These are phyloP conservation scores for Flaveria linearis DNA, from an alignment of 129 eudicot species.

Conservation along the genomic window DNA sequence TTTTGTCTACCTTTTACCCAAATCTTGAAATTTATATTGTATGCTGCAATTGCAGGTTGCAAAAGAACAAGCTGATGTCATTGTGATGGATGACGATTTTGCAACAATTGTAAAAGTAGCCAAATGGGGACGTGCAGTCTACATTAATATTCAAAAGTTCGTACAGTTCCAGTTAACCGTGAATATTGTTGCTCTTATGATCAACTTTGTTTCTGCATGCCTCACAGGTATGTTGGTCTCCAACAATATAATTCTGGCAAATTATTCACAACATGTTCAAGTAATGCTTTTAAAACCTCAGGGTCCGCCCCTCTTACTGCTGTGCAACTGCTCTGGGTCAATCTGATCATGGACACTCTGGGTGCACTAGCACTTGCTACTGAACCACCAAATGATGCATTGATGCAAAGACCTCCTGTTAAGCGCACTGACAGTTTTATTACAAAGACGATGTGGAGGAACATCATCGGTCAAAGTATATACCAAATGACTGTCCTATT, in stretches of 20 bases:
- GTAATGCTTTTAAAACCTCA: conserved; percentile 27
- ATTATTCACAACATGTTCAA: background rate
- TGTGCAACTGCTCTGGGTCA: conserved; percentile 91
- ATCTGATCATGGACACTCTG: conserved; percentile 87
- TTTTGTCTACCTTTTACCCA: conserved; percentile 1
- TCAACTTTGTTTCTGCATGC: conserved; percentile 93
- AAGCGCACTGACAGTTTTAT: conserved; percentile 61
- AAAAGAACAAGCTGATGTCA: conserved; percentile 88
- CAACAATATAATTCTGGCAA: background rate
- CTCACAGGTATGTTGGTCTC: conserved; percentile 50
- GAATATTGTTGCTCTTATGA: conserved; percentile 84
- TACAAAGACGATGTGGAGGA: conserved; percentile 81
- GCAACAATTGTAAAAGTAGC: conserved; percentile 84
- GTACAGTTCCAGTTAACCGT: conserved; percentile 93
- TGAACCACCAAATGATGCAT: conserved; percentile 74
- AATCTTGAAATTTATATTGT: background rate
- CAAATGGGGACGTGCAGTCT: conserved; percentile 92
- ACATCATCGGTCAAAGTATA: conserved; percentile 71
- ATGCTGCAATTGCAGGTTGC: conserved; percentile 59
- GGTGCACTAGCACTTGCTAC: conserved; percentile 95
- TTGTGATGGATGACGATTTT: conserved; percentile 86
- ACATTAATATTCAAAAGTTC: conserved; percentile 85
- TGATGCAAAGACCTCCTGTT: conserved; percentile 78
- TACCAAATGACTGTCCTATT: conserved; percentile 66
- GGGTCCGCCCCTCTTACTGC: conserved; percentile 93